These are phyloP conservation scores for Colletotrichum siamense DNA, from an alignment of 2,329 filamentous ascomycete genomes.

Conservation along the genomic window DNA sequence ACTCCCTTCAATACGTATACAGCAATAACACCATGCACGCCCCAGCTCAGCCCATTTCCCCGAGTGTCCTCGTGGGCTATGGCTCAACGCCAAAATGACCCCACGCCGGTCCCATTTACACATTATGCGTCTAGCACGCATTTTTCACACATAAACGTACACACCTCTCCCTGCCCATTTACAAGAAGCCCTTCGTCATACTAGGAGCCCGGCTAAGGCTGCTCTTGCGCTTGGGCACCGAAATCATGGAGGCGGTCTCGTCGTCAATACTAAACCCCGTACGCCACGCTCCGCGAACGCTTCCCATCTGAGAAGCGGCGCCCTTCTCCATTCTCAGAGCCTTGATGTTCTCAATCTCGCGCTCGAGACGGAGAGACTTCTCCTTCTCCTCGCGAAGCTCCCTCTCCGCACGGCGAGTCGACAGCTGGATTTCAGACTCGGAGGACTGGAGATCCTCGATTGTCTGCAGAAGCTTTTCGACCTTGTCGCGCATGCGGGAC, in stretches of 20 bases:
- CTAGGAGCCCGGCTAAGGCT: slow-evolving; percentile 69
- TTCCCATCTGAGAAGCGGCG: slow-evolving; percentile 31
- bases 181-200: slow-evolving; percentile 81
- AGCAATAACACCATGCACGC: slow-evolving; percentile 11
- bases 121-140: slow-evolving; percentile 11
- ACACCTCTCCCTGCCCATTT: slow-evolving; percentile 19
- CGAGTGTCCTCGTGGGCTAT: not conserved
- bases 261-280: slow-evolving; percentile 42
- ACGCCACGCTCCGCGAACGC: slow-evolving; percentile 33
- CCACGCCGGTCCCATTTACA: slow-evolving; percentile 6
- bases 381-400: slow-evolving; percentile 90
- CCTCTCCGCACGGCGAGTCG: slow-evolving; percentile 84
- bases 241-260: slow-evolving; percentile 47
- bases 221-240: slow-evolving; percentile 70
- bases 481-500: slow-evolving; percentile 84
- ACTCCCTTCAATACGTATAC: not conserved
- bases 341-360: slow-evolving; percentile 87
- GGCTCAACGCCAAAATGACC: slow-evolving; percentile 5
- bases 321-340: slow-evolving; percentile 72
- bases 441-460: slow-evolving; percentile 94
- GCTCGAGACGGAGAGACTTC: slow-evolving; percentile 79
- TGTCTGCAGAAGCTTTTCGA: slow-evolving; percentile 84
- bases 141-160: not conserved
- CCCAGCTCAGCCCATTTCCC: not conserved
- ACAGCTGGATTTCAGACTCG: slow-evolving; percentile 82